Percentiles rank a stretch among this genome's conserved stretches.
Conservation (phyloP, 495 filamentous ascomycete species). For the Parathielavia hyrcaniae region DNA sequence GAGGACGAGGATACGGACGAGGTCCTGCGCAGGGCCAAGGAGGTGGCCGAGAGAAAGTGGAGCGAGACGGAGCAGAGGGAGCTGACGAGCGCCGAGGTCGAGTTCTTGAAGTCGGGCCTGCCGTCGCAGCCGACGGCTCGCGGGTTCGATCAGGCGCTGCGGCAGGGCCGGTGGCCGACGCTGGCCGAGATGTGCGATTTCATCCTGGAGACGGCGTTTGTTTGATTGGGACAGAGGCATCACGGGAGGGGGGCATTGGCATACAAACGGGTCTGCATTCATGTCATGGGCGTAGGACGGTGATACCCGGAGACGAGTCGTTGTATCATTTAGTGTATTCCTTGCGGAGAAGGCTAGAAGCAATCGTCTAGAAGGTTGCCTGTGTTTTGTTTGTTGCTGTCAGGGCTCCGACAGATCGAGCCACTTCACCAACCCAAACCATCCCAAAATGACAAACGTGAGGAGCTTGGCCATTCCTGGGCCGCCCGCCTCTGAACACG, state of each 20-base stretch:
- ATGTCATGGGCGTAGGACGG: neutral
- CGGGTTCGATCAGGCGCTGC: slow-evolving; percentile 27
- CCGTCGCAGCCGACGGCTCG: slow-evolving; percentile 22
- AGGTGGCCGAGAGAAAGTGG: slow-evolving; percentile 79
- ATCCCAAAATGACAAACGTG: too few relatives aligned
- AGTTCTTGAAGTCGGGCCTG: slow-evolving; percentile 43
- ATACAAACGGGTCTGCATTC: neutral
- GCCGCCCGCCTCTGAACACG: too few relatives aligned
- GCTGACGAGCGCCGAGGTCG: slow-evolving; percentile 43
- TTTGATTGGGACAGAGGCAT: slow-evolving; percentile 20
- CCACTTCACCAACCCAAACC: too few relatives aligned
- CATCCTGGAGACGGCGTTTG: slow-evolving; percentile 39
- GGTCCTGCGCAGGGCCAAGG: slow-evolving; percentile 66
- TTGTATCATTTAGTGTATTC: neutral
- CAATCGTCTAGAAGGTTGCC: neutral
- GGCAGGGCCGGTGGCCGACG: slow-evolving; percentile 34
- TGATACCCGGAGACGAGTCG: neutral
- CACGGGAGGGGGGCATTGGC: neutral
- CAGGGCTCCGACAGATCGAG: too few relatives aligned
- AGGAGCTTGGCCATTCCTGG: too few relatives aligned
- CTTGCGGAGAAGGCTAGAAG: neutral
- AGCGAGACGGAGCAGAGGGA: slow-evolving; percentile 56
- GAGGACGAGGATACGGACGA: slow-evolving; percentile 76
- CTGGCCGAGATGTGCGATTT: slow-evolving; percentile 43
- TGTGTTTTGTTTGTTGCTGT: neutral